Evolutionary conservation across 257 asterid genomes (phyloP).

Genomic region (Solanum sitiens): DNA sequence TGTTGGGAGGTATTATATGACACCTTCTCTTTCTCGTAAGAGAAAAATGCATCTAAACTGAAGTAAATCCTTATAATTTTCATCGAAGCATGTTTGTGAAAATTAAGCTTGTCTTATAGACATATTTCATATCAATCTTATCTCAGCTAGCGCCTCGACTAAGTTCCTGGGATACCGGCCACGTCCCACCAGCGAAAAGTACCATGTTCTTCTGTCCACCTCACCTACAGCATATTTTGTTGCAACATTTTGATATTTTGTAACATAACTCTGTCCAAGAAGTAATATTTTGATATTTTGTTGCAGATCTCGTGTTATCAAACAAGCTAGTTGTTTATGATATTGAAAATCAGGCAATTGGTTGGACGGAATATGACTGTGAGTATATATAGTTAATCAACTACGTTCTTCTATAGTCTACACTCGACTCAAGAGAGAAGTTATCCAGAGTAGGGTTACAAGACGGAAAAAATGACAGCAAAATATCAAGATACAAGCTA

Average conservation of each 20-base stretch:
- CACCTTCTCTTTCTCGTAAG: not conserved
- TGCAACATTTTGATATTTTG: not conserved
- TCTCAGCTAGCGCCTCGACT: not conserved
- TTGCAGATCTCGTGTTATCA: conserved; percentile 66
- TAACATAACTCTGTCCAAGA: not conserved
- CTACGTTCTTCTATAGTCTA: not conserved
- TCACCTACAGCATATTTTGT: not conserved
- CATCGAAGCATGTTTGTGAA: not conserved
- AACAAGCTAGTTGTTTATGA: conserved; percentile 76
- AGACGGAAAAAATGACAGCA: not conserved
- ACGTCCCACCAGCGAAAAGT: not conserved
- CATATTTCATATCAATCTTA: not conserved
- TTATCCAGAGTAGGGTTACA: not conserved
- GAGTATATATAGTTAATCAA: conserved; percentile 20
- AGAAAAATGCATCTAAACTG: not conserved
- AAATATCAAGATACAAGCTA: not conserved
- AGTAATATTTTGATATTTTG: not conserved
- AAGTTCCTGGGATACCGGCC: not conserved
- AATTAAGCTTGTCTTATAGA: not conserved
- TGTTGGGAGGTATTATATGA: conserved; percentile 53
- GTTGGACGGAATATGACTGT: conserved; percentile 75
- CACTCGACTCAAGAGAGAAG: not conserved
- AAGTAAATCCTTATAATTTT: not conserved
- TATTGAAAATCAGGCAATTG: conserved; percentile 61
- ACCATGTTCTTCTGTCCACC: not conserved